Percentiles rank a stretch among this genome's conserved stretches.
Evolutionary conservation across 73 alveolate genomes (phyloP).

Genomic region (Tetrahymena elliotti): DNA sequence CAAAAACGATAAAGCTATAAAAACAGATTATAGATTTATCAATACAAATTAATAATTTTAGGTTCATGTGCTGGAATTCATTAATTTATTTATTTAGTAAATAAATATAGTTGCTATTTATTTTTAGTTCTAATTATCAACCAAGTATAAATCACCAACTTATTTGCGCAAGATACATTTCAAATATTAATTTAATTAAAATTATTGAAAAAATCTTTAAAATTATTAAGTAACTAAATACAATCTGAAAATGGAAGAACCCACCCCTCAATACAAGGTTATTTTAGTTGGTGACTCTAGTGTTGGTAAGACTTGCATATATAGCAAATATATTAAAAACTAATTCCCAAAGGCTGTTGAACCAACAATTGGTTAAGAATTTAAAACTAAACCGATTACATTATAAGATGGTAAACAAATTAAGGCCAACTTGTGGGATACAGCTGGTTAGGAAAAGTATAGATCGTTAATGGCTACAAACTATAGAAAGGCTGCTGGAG

Average conservation of each 20-base stretch:
- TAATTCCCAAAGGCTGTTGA: conserved; percentile 19
- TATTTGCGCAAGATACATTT: not conserved
- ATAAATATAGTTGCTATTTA: not conserved
- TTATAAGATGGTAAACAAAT: not conserved
- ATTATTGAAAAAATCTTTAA: not conserved
- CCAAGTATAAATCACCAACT: not conserved
- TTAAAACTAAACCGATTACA: not conserved
- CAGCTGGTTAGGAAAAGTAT: conserved; percentile 83
- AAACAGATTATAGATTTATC: not conserved
- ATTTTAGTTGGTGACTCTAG: conserved; percentile 48
- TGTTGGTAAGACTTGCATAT: conserved; percentile 50
- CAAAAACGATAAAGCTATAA: too few species aligned
- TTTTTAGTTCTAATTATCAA: not conserved
- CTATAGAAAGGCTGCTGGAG: conserved; percentile 82
- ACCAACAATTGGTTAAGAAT: conserved; percentile 20
- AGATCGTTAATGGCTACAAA: conserved; percentile 65
- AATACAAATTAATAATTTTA: not conserved
- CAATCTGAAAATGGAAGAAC: not conserved
- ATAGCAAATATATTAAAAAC: conserved; percentile 32
- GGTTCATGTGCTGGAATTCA: not conserved
- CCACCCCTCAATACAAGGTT: conserved; percentile 19
- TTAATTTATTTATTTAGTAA: too few species aligned
- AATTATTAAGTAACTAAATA: too few species aligned
- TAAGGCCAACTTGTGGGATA: conserved; percentile 83
- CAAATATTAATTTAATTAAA: too few species aligned